Base-by-base conservation (phyloP, 805 yeast genomes). In the Starmerella apis region DNA sequence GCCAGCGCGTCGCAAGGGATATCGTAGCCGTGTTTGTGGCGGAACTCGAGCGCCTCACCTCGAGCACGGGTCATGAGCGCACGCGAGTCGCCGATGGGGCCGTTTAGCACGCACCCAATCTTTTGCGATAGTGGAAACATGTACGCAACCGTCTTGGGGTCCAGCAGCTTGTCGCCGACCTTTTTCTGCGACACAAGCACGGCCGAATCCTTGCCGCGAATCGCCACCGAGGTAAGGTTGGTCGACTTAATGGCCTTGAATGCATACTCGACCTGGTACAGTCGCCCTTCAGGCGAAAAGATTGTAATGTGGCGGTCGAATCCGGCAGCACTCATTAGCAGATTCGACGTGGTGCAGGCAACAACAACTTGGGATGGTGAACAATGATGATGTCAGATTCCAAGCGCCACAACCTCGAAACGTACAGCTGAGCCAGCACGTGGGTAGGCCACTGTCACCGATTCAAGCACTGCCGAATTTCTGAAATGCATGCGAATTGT, bases 221-320 rank as follows among this genome's bases (percentile, higher is more conserved):
- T 75, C 16, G 88, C 97, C 50, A 92, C 64, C 24, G 94, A 83
- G 39, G 95, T 92, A 63, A 92, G 79, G 66, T 86, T 90, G 52
- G 96, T 79, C 42, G 94, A 79, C 63, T 87, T 92, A 65, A 92
- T 87, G 4, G 97, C 97, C 67, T 92, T 88, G 73, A 88, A 88
- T 5, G 97, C 98, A 65, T 92, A 92, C 68, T 92, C 98, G 54
- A 90, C 98, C 71, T 92, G 98, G 70, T 83, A 92, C 54, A 92
- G 75, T 68, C 98, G 81, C 42, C 98, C 98, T 66, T 92, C 98
- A 19, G 98, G 98, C 35, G 97, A 90, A 72, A 92, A 92, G 61
- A 92, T 88, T 25, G 98, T 92, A 67, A 92, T 92, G 68, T 92
- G 98, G 74, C 98, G 84, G 72, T 92, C 98, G 67, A 88, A 92